Base-by-base conservation (phyloP, 108 stramenopile genomes). In the Nitzschia putrida region DNA sequence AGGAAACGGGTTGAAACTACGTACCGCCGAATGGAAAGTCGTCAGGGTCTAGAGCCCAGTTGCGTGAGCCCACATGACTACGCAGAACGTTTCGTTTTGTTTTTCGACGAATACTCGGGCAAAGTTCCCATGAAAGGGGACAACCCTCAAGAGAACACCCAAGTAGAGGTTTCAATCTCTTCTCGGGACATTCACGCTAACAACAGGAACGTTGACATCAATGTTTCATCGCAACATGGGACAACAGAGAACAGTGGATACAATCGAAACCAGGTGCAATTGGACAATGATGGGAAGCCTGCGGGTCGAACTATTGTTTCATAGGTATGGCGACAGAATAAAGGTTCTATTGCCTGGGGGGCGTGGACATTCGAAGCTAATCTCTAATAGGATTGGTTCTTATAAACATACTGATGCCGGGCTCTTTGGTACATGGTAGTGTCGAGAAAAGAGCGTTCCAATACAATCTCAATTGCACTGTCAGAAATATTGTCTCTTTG, bases 1-100 rank as follows among this genome's bases (percentile, higher is more conserved):
- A 68, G 94, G 21, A 98, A 98, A 71, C 78, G 85, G 45, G 67
- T 88, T 8, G 98, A 98, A 73, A 81, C 93, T 13, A 69, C 79
- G 6, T 86, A 86, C 58, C 82, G 90, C 8, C 71, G 74, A 42
- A 57, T 93, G 44, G 76, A 83, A 57, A 81, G 76, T 18, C 64
- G 68, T 53, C 83, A 79, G 20, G 75, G 80, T 65, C 71, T 66
- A 42, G 89, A 89, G 43, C 86, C 92, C 11, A 92, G 90, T 63
- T 95, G 93, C 51, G 91, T 95, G 29, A 84, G 85, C 61, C 93
- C 93, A 7, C 73, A 81, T 43, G 75, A 85, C 23, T 95, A 95
- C 61, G 89, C 88, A 13, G 82, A 89, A n/a, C 70, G 93, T 11
- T 95, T 95, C 55, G 42, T 95, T 45, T 56, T 67, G 13, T 95